phyloP scores from a whole-genome alignment of 495 filamentous ascomycete species.

The Aspergillus homomorphus region DNA sequence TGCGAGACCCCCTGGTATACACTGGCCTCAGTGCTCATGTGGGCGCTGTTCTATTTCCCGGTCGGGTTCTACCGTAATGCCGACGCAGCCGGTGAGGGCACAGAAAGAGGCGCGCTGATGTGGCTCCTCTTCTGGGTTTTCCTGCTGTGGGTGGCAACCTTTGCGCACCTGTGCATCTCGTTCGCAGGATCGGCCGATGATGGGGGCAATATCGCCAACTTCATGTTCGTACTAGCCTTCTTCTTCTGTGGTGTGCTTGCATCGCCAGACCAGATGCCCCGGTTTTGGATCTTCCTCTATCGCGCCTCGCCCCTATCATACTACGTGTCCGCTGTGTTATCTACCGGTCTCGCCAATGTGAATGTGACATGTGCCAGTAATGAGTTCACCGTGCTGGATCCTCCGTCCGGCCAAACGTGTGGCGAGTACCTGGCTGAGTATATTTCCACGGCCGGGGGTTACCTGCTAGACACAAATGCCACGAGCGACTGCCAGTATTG shows the following conservation, averaged over 20 bases:
- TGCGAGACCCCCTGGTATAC: slow-evolving; percentile 66
- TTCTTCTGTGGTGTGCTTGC: slow-evolving; percentile 86
- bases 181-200: background rate
- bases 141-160: background rate
- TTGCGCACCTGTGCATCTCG: background rate
- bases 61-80: background rate
- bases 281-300: slow-evolving; percentile 61
- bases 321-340: slow-evolving; percentile 68
- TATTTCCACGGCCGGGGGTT: slow-evolving; percentile 42
- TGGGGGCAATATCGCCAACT: slow-evolving; percentile 37
- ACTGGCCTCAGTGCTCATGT: background rate
- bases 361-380: slow-evolving; percentile 49
- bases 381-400: slow-evolving; percentile 54
- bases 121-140: background rate
- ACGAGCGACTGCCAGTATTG: slow-evolving; percentile 44
- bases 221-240: slow-evolving; percentile 57
- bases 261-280: slow-evolving; percentile 68
- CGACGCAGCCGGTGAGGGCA: background rate
- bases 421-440: slow-evolving; percentile 52
- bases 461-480: slow-evolving; percentile 46
- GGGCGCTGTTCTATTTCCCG: slow-evolving; percentile 2
- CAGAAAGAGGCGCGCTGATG: background rate
- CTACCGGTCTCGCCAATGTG: slow-evolving; percentile 54
- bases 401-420: slow-evolving; percentile 50
- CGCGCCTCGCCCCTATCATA: background rate